phyloP scores from a whole-genome alignment of 352 stramenopile species.

The Lagenidium giganteum region DNA sequence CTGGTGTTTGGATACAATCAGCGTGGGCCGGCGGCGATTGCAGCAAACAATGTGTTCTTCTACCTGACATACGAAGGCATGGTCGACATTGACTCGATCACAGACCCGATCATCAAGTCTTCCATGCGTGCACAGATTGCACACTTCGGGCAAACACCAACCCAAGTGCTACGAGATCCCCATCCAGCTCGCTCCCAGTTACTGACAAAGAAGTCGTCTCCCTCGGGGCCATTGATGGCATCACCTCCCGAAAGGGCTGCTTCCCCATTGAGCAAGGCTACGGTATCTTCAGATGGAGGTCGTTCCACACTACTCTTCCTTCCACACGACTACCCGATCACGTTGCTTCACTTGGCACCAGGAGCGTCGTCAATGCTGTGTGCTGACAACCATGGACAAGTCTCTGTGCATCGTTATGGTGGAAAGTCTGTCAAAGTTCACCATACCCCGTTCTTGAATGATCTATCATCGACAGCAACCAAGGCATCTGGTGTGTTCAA shows the following conservation, averaged over 20 bases:
- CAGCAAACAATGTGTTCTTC: slow-evolving; percentile 97
- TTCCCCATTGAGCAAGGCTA: too few species aligned
- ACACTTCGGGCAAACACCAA: slow-evolving; percentile 97
- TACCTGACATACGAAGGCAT: slow-evolving; percentile 98
- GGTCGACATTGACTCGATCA: slow-evolving; percentile 95
- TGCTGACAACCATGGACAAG: slow-evolving; percentile 56
- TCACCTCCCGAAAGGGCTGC: too few species aligned
- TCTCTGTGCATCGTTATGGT: slow-evolving; percentile 69
- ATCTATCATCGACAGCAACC: slow-evolving; percentile 32
- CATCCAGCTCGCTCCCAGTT: slow-evolving; percentile 56
- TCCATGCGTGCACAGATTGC: slow-evolving; percentile 96
- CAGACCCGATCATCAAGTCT: slow-evolving; percentile 89
- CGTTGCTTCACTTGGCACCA: slow-evolving; percentile 39
- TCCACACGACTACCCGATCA: slow-evolving; percentile 59
- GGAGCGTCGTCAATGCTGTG: slow-evolving; percentile 53
- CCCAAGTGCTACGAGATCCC: slow-evolving; percentile 92
- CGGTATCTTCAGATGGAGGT: too few species aligned
- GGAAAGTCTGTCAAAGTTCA: slow-evolving; percentile 45
- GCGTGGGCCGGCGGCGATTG: slow-evolving; percentile 76
- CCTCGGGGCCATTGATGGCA: not conserved
- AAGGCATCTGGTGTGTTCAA: slow-evolving; percentile 44
- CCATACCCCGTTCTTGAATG: slow-evolving; percentile 39
- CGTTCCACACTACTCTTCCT: slow-evolving; percentile 24
- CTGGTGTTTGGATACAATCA: slow-evolving; percentile 77
- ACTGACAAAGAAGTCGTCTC: not conserved